Evolutionary conservation across 352 stramenopile species (phyloP).

Genomic region (Phytophthora sojae): DNA sequence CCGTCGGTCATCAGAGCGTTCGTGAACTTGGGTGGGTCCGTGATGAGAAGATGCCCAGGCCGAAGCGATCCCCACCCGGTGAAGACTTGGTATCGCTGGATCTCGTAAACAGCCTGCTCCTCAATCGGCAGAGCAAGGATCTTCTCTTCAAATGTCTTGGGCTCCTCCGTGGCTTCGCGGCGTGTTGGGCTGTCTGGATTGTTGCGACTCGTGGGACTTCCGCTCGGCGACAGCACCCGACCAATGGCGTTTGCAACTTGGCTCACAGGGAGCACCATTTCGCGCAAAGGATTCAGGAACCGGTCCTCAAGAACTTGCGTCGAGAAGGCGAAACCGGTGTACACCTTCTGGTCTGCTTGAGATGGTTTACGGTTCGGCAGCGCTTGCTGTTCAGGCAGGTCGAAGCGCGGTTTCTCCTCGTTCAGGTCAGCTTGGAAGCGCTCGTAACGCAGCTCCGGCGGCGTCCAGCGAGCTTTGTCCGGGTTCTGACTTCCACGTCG

Average conservation of each 20-base stretch:
- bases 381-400: constrained; percentile 55
- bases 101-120: constrained; percentile 78
- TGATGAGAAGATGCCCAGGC: constrained; percentile 81
- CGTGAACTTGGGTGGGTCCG: constrained; percentile 78
- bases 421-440: constrained; percentile 75
- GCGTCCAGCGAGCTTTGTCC: constrained; percentile 66
- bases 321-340: constrained; percentile 89
- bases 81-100: constrained; percentile 89
- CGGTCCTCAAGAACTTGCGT: constrained; percentile 80
- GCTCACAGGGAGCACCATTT: constrained; percentile 75
- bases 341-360: constrained; percentile 51
- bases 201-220: constrained; percentile 40
- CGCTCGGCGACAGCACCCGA: constrained; percentile 41
- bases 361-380: constrained; percentile 28
- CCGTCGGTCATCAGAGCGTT: constrained; percentile 81
- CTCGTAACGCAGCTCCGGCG: constrained; percentile 71
- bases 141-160: constrained; percentile 72
- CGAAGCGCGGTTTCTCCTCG: constrained; percentile 66
- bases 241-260: constrained; percentile 54
- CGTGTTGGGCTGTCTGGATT: constrained; percentile 33
- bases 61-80: constrained; percentile 79
- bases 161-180: constrained; percentile 26
- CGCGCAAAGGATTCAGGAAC: constrained; percentile 80
- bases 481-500: constrained; percentile 43
- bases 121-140: constrained; percentile 64